Base-by-base conservation (phyloP, 129 eudicot species). In the Tagetes patula region DNA sequence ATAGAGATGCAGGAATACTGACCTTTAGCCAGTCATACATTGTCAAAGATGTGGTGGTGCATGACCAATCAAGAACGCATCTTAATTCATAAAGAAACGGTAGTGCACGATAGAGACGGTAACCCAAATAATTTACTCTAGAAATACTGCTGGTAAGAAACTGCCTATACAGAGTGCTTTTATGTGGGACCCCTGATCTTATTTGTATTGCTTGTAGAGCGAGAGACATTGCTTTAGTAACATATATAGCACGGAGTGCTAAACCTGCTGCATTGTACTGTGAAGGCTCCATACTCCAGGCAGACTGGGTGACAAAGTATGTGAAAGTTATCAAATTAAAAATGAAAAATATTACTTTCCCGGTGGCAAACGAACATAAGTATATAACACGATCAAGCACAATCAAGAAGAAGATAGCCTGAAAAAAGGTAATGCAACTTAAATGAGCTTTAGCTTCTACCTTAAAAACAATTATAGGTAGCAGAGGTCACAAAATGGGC, bases 21-120 rank as follows among this genome's bases (percentile, higher is more conserved):
- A 95, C 99, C 99, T 95, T 95, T 75, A 95, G 96, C 99, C 99
- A 95, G 79, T 95, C 99, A 78, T 95, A 95, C 99, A 95, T 95
- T 12, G 97, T 95, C 87, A 95, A 79, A 54, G 97, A 90, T 49
- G 99, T 95, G 11, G 91, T 83, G 52, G 99, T 95, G 91, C 99
- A 95, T 2, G 99, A 95, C 99, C 99, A 95, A 77, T 95, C 99
- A 79, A 95, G 99, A 74, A 91, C 99, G 73, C 96, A 90, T 67
- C 99, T 88, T 60, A 95, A 73, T 80, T 95, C 99, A 82, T 95
- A 95, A 33, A 95, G 91, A 77, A 95, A 95, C n/a, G 99, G 99
- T 3, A 95, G 86, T 63, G 99, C 95, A 42, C 97, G 96, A 64
- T 95, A 95, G 20, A 95, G 91, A 45, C 97, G 84, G 79, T 88